These are phyloP conservation scores for Stephanocyclus meneghinianus DNA, from an alignment of 352 stramenopile species.

Conservation along the genomic window DNA sequence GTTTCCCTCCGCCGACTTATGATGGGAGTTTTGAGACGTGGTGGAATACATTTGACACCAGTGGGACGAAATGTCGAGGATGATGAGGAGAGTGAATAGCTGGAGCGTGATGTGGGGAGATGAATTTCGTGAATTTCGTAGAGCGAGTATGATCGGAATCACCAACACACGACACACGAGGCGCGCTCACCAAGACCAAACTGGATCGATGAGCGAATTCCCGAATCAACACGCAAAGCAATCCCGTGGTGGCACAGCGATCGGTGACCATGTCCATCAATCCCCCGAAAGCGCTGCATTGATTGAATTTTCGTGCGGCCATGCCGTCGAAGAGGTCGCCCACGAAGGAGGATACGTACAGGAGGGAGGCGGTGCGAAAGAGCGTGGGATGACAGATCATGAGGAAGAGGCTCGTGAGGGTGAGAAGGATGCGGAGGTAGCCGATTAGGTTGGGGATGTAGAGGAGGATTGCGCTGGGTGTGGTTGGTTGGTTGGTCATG, in stretches of 20 bases:
- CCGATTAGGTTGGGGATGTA: constrained; percentile 97
- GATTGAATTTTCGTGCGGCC: constrained; percentile 93
- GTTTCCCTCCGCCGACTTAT: constrained; percentile 90
- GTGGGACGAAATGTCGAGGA: constrained; percentile 96
- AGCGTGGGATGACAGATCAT: constrained; percentile 74
- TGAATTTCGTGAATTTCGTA: not conserved
- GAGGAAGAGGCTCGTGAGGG: constrained; percentile 85
- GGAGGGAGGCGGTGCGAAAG: constrained; percentile 57
- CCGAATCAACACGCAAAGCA: constrained; percentile 92
- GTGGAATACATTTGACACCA: constrained; percentile 98
- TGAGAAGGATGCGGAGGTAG: constrained; percentile 89
- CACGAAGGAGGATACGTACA: constrained; percentile 93
- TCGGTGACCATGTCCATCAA: constrained; percentile 99
- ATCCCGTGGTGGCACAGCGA: constrained; percentile 91
- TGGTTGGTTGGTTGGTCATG: not conserved
- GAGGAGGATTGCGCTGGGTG: constrained; percentile 66
- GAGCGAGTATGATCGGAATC: not conserved
- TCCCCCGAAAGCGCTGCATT: constrained; percentile 93
- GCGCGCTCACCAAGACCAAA: constrained; percentile 43
- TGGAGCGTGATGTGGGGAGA: constrained; percentile 4
- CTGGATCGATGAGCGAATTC: constrained; percentile 83
- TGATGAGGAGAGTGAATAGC: constrained; percentile 84
- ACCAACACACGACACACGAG: too few relatives aligned
- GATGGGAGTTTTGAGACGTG: constrained; percentile 84
- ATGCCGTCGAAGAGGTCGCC: constrained; percentile 98